Percentiles rank a stretch among this genome's conserved stretches.
Evolutionary conservation across 768 basidiomycete species (phyloP).

Genomic region (Flagelloscypha sp.): DNA sequence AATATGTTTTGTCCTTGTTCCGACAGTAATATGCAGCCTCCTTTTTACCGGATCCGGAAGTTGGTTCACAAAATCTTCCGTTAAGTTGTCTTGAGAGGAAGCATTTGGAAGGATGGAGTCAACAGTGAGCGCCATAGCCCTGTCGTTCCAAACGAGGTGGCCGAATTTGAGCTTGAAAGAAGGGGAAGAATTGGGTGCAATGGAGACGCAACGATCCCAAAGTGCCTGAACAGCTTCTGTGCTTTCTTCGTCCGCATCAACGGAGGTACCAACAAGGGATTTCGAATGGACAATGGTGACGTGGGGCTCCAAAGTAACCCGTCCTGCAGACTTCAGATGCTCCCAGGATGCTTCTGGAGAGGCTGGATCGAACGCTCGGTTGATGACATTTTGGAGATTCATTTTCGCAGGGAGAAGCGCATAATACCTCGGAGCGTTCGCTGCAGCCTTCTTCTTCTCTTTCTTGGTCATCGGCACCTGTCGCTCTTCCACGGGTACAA

Average conservation of each 20-base stretch:
- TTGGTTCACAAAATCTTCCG: conserved; percentile 35
- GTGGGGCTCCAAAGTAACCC: conserved; percentile 63
- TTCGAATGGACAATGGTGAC: conserved; percentile 79
- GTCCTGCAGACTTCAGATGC: conserved; percentile 30
- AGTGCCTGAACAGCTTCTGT: conserved; percentile 20
- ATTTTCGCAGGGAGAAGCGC: conserved; percentile 72
- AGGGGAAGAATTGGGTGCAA: conserved; percentile 37
- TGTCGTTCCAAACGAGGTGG: conserved; percentile 62
- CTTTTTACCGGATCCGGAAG: conserved; percentile 39
- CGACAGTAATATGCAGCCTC: conserved; percentile 82
- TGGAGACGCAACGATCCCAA: conserved; percentile 44
- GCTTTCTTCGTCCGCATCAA: conserved; percentile 12
- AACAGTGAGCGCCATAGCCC: conserved; percentile 76
- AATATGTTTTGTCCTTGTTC: conserved; percentile 47
- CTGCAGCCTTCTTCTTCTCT: conserved; percentile 25
- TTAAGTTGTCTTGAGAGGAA: too few species aligned
- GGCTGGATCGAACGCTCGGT: too few species aligned
- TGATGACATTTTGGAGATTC: conserved; percentile 45
- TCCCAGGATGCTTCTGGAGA: conserved; percentile 53
- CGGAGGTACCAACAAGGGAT: too few species aligned
- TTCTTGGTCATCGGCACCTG: conserved; percentile 22
- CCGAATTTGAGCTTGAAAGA: conserved; percentile 55
- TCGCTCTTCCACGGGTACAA: conserved; percentile 31
- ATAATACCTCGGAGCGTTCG: conserved; percentile 55
- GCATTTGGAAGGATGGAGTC: too few species aligned